phyloP scores from a whole-genome alignment of 23 red algal species.

The Gracilaria gracilis region DNA sequence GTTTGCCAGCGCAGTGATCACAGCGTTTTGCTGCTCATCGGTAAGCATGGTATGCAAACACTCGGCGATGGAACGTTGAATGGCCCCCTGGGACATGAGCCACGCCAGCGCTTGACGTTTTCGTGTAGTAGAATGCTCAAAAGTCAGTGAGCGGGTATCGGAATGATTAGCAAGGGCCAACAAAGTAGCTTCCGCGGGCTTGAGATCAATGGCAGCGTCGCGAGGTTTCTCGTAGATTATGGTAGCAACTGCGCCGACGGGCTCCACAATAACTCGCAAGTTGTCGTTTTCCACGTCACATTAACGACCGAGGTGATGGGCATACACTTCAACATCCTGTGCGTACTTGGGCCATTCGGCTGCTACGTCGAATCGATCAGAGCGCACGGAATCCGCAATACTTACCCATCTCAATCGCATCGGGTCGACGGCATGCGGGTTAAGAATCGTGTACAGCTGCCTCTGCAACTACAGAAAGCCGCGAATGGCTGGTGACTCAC shows the following conservation, averaged over 20 bases:
- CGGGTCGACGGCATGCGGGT: constrained; percentile 65
- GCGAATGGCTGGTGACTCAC: constrained; percentile 53
- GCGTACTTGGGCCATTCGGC: constrained; percentile 63
- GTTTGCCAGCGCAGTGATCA: constrained; percentile 49
- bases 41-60: constrained; percentile 65
- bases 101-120: constrained; percentile 71
- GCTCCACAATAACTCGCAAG: constrained; percentile 57
- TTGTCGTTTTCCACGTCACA: constrained; percentile 68
- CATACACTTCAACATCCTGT: constrained; percentile 62
- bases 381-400: constrained; percentile 66
- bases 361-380: constrained; percentile 66
- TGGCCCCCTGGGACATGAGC: constrained; percentile 77
- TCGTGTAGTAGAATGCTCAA: constrained; percentile 68
- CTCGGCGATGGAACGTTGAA: constrained; percentile 76
- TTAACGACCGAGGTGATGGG: constrained; percentile 68
- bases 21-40: constrained; percentile 64
- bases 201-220: constrained; percentile 28
- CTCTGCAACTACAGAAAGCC: constrained; percentile 70
- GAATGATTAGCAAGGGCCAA: constrained; percentile 85
- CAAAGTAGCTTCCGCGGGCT: constrained; percentile 77
- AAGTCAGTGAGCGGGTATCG: constrained; percentile 80
- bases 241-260: constrained; percentile 85
- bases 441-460: constrained; percentile 67
- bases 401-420: constrained; percentile 70
- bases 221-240: constrained; percentile 76